These are phyloP conservation scores for Blastosporella zonata DNA, from an alignment of 1,284 basidiomycete species.

Conservation along the genomic window DNA sequence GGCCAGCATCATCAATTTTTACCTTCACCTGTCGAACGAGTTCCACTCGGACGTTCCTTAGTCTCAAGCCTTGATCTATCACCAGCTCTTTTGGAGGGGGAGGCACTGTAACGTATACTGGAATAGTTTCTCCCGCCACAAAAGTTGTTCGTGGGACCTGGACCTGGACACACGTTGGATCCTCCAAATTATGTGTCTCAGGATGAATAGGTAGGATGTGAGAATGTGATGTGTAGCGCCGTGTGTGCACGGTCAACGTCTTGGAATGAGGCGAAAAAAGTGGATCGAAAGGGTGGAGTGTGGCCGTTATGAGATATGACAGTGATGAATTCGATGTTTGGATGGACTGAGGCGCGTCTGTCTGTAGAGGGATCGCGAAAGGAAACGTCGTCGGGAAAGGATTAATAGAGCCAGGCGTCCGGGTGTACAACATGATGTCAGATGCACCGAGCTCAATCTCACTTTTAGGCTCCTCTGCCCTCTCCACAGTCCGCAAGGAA, in stretches of 20 bases:
- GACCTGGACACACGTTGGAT: constrained; percentile 63
- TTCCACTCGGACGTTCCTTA: constrained; percentile 73
- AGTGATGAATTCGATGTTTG: constrained; percentile 68
- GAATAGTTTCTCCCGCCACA: constrained; percentile 64
- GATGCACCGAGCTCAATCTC: constrained; percentile 67
- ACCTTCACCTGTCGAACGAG: constrained; percentile 62
- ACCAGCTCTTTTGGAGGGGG: constrained; percentile 63
- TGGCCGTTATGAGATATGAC: constrained; percentile 63
- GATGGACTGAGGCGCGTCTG: constrained; percentile 75
- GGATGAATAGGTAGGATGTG: constrained; percentile 53
- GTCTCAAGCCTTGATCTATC: constrained; percentile 59
- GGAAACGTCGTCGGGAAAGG: constrained; percentile 61
- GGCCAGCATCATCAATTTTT: constrained; percentile 37
- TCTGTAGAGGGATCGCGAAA: constrained; percentile 71
- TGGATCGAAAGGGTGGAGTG: constrained; percentile 50
- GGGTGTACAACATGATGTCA: constrained; percentile 51
- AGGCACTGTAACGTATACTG: constrained; percentile 75
- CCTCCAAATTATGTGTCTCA: constrained; percentile 51
- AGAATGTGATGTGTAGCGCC: constrained; percentile 67
- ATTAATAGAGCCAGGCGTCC: constrained; percentile 27
- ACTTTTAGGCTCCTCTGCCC: constrained; percentile 54
- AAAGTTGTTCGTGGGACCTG: constrained; percentile 71
- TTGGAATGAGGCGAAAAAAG: constrained; percentile 44
- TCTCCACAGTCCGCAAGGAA: constrained; percentile 64
- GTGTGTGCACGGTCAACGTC: constrained; percentile 64